Evolutionary conservation across 176 grass and related monocot species (phyloP).

Genomic region (Carex littledalei): DNA sequence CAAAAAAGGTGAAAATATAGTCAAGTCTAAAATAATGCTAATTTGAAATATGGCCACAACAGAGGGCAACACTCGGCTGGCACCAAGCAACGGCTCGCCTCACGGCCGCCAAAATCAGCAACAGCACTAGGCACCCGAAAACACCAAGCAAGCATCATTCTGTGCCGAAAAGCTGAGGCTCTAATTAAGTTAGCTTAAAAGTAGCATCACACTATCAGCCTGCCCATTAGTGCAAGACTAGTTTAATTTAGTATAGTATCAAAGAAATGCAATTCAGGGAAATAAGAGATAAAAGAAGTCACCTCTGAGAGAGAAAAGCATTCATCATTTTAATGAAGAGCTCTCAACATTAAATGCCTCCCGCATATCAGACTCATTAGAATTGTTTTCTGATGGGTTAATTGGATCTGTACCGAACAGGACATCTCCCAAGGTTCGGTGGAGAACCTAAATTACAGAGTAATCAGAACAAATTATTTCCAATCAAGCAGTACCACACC

Average conservation of each 20-base stretch:
- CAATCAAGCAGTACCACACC: not conserved
- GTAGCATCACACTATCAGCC: not conserved
- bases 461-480: not conserved
- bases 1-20: no score
- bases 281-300: not conserved
- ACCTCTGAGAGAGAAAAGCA: conserved; percentile 42
- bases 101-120: no score
- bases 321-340: conserved; percentile 44
- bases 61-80: no score
- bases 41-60: no score
- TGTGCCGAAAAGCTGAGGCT: not conserved
- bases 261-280: not conserved
- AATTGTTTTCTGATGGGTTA: not conserved
- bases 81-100: no score
- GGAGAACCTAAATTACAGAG: conserved; percentile 5
- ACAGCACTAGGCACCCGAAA: no score
- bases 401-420: not conserved
- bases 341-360: conserved; percentile 31
- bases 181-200: not conserved
- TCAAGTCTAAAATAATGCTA: no score
- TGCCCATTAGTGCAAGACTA: not conserved
- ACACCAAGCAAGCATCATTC: fast-evolving
- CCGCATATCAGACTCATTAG: conserved; percentile 18
- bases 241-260: not conserved
- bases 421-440: conserved; percentile 26